A percentile compares a stretch with the other conserved stretches of the same genome.
These are phyloP conservation scores for Aspergillus awamori DNA, from an alignment of 2,329 filamentous ascomycete species.

Conservation along the genomic window DNA sequence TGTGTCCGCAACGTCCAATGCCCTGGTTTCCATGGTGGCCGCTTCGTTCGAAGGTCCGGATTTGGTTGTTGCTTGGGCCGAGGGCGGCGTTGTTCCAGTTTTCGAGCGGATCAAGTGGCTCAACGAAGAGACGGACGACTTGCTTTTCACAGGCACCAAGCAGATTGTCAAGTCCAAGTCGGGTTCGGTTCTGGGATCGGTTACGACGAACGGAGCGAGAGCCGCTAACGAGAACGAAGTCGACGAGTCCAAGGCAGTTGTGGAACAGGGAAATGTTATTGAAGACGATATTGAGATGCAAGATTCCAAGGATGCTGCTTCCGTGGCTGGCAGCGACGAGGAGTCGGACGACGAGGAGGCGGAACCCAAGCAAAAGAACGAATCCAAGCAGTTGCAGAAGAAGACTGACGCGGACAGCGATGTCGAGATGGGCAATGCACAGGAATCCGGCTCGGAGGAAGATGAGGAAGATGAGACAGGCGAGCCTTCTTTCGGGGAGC, in stretches of 20 bases:
- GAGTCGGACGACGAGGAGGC: slow-evolving; percentile 26
- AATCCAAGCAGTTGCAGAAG: slow-evolving; percentile 22
- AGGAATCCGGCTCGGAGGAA: slow-evolving; percentile 36
- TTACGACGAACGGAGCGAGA: slow-evolving; percentile 57
- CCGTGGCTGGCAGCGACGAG: slow-evolving; percentile 30
- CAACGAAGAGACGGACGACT: slow-evolving; percentile 47
- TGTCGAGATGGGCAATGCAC: slow-evolving; percentile 38
- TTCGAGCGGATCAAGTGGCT: slow-evolving; percentile 55
- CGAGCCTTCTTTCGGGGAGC: slow-evolving; percentile 82
- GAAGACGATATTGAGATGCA: slow-evolving; percentile 49
- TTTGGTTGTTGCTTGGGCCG: slow-evolving; percentile 51
- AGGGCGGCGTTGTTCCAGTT: slow-evolving; percentile 53
- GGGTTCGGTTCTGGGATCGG: slow-evolving; percentile 48
- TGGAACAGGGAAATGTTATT: slow-evolving; percentile 53
- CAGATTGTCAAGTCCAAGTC: slow-evolving; percentile 50
- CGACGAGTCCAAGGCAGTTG: slow-evolving; percentile 60
- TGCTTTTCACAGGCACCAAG: slow-evolving; percentile 49
- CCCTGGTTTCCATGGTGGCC: slow-evolving; percentile 47
- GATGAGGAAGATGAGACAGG: slow-evolving; percentile 46
- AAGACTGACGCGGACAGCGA: slow-evolving; percentile 25
- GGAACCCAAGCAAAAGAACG: slow-evolving; percentile 21
- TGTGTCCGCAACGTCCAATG: slow-evolving; percentile 44
- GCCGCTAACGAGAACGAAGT: slow-evolving; percentile 55
- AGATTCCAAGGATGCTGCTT: slow-evolving; percentile 40
- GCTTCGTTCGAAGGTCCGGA: slow-evolving; percentile 50